Conservation (phyloP, 1,284 basidiomycete genomes). For the Ceratobasidium sp. region DNA sequence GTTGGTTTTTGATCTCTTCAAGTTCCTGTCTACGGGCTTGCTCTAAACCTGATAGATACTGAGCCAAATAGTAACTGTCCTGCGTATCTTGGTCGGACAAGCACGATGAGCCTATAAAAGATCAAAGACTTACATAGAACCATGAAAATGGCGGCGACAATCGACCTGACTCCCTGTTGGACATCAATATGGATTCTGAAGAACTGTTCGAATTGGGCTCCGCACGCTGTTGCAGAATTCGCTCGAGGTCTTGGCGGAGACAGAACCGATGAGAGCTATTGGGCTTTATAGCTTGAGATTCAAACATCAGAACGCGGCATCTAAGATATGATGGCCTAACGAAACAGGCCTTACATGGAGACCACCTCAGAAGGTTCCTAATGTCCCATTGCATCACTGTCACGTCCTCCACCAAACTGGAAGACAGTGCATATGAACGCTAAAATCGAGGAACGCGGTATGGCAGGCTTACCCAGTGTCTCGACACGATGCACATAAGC, state of each 20-base stretch:
- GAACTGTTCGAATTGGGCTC: no score
- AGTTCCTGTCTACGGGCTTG: background rate
- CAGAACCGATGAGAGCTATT: no score
- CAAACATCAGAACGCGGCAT: background rate
- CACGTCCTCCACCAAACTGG: background rate
- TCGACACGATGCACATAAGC: slow-evolving; percentile 5
- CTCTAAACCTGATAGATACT: background rate
- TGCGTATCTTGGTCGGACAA: background rate
- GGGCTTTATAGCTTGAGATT: background rate
- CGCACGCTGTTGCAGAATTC: no score
- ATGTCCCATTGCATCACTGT: background rate
- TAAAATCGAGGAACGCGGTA: background rate
- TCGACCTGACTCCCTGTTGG: no score
- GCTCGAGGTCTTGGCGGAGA: no score
- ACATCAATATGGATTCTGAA: no score
- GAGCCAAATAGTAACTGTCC: background rate
- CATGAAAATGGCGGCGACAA: no score
- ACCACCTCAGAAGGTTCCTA: background rate
- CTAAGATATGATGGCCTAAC: no score
- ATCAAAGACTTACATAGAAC: no score
- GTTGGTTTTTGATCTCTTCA: background rate
- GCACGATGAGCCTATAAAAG: background rate
- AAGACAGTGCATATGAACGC: background rate
- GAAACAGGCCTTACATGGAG: background rate
- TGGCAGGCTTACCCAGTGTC: background rate